Evolutionary conservation across 306 rosid species (phyloP).

Genomic region (Chamaecrista fasciculata): DNA sequence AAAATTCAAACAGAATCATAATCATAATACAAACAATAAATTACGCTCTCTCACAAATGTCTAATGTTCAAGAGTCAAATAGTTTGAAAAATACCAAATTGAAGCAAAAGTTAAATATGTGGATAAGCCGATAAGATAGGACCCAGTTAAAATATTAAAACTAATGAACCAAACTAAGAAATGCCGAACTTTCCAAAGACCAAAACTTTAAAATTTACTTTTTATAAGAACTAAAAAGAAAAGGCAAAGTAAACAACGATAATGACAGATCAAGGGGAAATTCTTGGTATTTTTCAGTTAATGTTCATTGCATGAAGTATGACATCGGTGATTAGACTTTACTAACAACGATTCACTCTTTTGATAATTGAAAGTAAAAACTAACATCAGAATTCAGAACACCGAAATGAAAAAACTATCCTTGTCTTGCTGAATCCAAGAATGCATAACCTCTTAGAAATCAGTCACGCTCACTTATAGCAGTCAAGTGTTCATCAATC

Average conservation of each 20-base stretch:
- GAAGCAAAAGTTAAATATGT: background rate
- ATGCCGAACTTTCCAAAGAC: too few species aligned
- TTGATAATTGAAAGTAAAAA: constrained; percentile 20
- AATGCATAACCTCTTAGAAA: background rate
- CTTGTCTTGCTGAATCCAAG: constrained; percentile 8
- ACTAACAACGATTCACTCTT: background rate
- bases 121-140: too few species aligned
- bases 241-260: too few species aligned
- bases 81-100: background rate
- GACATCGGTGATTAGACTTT: background rate
- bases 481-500: constrained; percentile 97
- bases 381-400: constrained; percentile 18
- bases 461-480: constrained; percentile 97
- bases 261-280: too few species aligned
- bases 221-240: too few species aligned
- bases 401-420: constrained; percentile 29
- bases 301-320: background rate
- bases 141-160: too few species aligned
- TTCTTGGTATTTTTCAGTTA: background rate
- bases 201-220: too few species aligned
- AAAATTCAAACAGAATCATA: too few species aligned
- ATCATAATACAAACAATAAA: too few species aligned
- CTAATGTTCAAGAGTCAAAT: too few species aligned
- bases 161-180: background rate
- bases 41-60: too few species aligned